Conservation (phyloP, 2,329 filamentous ascomycete genomes). For the Claviceps paspali region DNA sequence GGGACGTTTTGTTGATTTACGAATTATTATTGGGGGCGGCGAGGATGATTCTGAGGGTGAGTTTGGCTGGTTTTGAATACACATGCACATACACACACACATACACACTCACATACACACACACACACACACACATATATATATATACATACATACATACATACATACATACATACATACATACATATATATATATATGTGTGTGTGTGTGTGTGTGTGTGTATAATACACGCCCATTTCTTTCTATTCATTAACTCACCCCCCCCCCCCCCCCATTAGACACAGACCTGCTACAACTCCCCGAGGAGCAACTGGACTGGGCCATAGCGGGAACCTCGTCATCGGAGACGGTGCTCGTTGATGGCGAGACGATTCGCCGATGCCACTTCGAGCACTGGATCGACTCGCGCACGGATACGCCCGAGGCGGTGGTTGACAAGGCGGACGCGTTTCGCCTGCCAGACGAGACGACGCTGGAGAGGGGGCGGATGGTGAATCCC, state of each 20-base stretch:
- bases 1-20: slow-evolving; percentile 45
- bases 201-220: too few relatives aligned
- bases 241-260: not conserved
- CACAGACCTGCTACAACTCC: too few relatives aligned
- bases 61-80: too few relatives aligned
- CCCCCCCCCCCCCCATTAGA: not conserved
- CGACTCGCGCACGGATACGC: slow-evolving; percentile 31
- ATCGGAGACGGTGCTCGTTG: slow-evolving; percentile 13
- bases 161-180: too few relatives aligned
- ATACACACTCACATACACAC: too few relatives aligned
- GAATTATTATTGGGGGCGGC: slow-evolving; percentile 29
- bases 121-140: too few relatives aligned
- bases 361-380: slow-evolving; percentile 16
- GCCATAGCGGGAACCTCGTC: slow-evolving; percentile 44
- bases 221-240: too few relatives aligned
- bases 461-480: slow-evolving; percentile 34
- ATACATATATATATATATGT: too few relatives aligned
- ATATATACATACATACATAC: too few relatives aligned
- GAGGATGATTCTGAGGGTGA: too few relatives aligned
- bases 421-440: slow-evolving; percentile 30
- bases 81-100: too few relatives aligned
- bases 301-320: slow-evolving; percentile 56
- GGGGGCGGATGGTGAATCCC: slow-evolving; percentile 44
- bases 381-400: slow-evolving; percentile 44
- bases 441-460: slow-evolving; percentile 37